Conservation (phyloP, 345 rosid species). For the Salix viminalis region DNA sequence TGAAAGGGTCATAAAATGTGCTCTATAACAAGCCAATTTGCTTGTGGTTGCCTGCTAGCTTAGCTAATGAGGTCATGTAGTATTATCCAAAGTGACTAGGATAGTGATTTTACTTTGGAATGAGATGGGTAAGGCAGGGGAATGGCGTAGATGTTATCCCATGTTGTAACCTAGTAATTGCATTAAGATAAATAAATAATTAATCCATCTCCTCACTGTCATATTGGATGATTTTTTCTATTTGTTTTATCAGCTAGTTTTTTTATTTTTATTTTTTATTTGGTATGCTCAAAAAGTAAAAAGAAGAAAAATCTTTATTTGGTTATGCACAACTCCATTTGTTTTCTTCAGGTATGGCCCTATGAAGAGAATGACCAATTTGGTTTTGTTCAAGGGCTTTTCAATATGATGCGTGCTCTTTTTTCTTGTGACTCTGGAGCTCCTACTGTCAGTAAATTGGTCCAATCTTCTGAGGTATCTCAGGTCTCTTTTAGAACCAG, state of each 20-base stretch:
- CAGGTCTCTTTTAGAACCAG: conserved; percentile 4
- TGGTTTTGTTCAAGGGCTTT: conserved; percentile 89
- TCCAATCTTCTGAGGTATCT: conserved; percentile 45
- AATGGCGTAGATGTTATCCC: too few relatives aligned
- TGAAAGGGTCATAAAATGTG: background rate
- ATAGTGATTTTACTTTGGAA: too few relatives aligned
- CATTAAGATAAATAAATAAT: too few relatives aligned
- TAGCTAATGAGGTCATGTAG: background rate
- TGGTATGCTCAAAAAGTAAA: too few relatives aligned
- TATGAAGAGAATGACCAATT: conserved; percentile 75
- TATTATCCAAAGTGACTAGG: background rate
- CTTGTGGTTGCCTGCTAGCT: background rate
- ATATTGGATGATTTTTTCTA: background rate
- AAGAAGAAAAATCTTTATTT: background rate
- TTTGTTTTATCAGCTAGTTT: background rate
- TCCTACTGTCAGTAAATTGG: conserved; percentile 28
- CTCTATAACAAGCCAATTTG: background rate
- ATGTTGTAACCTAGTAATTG: too few relatives aligned
- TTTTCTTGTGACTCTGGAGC: conserved; percentile 46
- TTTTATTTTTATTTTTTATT: background rate
- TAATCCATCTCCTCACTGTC: background rate
- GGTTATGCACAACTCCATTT: background rate
- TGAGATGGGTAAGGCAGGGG: too few relatives aligned
- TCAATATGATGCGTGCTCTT: conserved; percentile 63
- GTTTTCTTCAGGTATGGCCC: conserved; percentile 71